Conservation (phyloP, 1,139 yeast species). For the Hyphopichia wangnamkhiaoensis region DNA sequence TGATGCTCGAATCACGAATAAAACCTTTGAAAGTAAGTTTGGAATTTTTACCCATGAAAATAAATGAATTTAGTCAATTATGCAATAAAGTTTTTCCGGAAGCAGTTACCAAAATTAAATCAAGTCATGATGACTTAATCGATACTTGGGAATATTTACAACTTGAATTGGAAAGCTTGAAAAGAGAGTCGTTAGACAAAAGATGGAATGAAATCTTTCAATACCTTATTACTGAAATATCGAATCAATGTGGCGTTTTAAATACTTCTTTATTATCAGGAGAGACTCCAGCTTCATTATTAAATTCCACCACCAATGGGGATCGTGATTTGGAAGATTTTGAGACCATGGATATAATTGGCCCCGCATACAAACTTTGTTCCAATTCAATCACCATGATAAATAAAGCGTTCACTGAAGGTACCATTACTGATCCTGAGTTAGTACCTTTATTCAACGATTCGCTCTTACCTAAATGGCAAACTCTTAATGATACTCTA, state of each 20-base stretch:
- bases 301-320: not conserved
- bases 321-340: not conserved
- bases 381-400: conserved; percentile 34
- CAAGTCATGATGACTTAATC: conserved; percentile 40
- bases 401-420: conserved; percentile 33
- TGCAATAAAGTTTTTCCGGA: conserved; percentile 30
- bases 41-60: conserved; percentile 56
- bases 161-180: conserved; percentile 38
- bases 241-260: conserved; percentile 24
- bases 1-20: conserved; percentile 32
- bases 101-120: conserved; percentile 34
- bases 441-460: conserved; percentile 25
- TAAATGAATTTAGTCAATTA: conserved; percentile 43
- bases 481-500: conserved; percentile 22
- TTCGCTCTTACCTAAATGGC: conserved; percentile 33
- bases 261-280: conserved; percentile 23
- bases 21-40: conserved; percentile 61
- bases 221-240: conserved; percentile 42
- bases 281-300: not conserved
- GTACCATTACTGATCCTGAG: conserved; percentile 19
- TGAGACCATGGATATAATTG: conserved; percentile 17
- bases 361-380: conserved; percentile 30
- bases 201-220: conserved; percentile 58
- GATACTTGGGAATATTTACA: conserved; percentile 43
- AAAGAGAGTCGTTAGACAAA: conserved; percentile 48